phyloP scores from a whole-genome alignment of 179 eudicot species.

The Silene coronaria region DNA sequence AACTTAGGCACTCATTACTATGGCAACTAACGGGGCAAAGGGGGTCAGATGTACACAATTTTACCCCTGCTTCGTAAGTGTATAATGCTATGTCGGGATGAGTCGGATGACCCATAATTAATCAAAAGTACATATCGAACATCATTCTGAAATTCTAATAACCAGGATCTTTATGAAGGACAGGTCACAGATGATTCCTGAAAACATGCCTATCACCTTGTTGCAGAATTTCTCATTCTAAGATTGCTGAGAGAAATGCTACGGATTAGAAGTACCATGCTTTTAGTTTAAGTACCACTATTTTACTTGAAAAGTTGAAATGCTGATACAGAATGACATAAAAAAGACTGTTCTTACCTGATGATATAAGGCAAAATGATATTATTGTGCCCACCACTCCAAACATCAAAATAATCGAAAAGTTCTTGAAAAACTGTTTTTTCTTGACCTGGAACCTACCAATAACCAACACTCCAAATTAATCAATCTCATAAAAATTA shows the following conservation, averaged over 20 bases:
- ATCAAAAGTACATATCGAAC: background rate
- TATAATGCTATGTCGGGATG: background rate
- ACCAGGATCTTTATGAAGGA: background rate
- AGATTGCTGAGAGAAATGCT: background rate
- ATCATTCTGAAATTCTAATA: background rate
- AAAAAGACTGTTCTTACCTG: constrained; percentile 37
- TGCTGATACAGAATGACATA: background rate
- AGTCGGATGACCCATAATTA: background rate
- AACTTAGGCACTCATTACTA: no score
- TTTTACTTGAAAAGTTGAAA: background rate
- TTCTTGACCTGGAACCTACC: constrained; percentile 94
- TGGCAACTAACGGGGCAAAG: no score
- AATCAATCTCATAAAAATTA: background rate
- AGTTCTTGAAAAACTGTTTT: constrained; percentile 81
- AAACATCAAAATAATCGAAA: constrained; percentile 64
- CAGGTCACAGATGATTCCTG: background rate
- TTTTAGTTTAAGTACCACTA: background rate
- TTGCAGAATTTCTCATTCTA: background rate
- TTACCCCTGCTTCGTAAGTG: background rate
- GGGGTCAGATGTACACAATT: background rate
- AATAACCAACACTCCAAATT: constrained; percentile 9
- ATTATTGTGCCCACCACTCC: constrained; percentile 77
- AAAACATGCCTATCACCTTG: background rate
- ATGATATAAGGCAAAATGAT: constrained; percentile 69
- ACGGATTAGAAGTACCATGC: background rate